These are phyloP conservation scores for Suhomyces wounanorum DNA, from an alignment of 1,139 yeast genomes.

Conservation along the genomic window DNA sequence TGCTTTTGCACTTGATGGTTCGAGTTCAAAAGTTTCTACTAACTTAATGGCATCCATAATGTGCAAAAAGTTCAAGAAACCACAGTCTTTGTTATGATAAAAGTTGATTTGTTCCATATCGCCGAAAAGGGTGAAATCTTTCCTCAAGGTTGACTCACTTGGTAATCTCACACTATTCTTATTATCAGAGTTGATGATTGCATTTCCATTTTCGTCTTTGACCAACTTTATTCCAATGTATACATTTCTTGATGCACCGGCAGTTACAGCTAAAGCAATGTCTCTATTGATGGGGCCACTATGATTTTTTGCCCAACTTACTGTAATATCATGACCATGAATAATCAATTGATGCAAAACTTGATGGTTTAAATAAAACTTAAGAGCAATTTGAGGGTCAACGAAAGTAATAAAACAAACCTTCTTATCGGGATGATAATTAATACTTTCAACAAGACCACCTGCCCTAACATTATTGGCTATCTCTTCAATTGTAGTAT, in stretches of 20 bases:
- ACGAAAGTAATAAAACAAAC: slow-evolving; percentile 50
- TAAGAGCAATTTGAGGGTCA: slow-evolving; percentile 44
- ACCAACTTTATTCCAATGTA: slow-evolving; percentile 41
- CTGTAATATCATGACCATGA: slow-evolving; percentile 47
- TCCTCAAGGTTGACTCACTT: slow-evolving; percentile 29
- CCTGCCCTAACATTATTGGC: slow-evolving; percentile 53
- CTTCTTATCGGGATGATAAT: slow-evolving; percentile 37
- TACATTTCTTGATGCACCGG: slow-evolving; percentile 52
- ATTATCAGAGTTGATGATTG: slow-evolving; percentile 3
- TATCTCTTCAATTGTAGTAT: slow-evolving; percentile 49
- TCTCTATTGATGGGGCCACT: slow-evolving; percentile 44
- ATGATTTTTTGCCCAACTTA: slow-evolving; percentile 51
- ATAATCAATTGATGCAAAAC: slow-evolving; percentile 48
- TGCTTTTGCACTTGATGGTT: slow-evolving; percentile 12
- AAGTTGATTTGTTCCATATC: slow-evolving; percentile 50
- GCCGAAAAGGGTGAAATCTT: slow-evolving; percentile 44
- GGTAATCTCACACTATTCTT: slow-evolving; percentile 26
- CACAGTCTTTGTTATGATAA: slow-evolving; percentile 48
- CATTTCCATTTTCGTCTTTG: slow-evolving; percentile 11
- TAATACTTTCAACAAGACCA: slow-evolving; percentile 47
- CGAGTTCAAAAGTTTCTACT: slow-evolving; percentile 19
- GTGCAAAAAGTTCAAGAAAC: slow-evolving; percentile 46
- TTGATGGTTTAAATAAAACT: slow-evolving; percentile 47
- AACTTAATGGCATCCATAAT: slow-evolving; percentile 31
- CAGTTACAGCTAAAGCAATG: slow-evolving; percentile 46